phyloP scores from a whole-genome alignment of 2,329 filamentous ascomycete genomes.

The Ceratocystis ficicola region DNA sequence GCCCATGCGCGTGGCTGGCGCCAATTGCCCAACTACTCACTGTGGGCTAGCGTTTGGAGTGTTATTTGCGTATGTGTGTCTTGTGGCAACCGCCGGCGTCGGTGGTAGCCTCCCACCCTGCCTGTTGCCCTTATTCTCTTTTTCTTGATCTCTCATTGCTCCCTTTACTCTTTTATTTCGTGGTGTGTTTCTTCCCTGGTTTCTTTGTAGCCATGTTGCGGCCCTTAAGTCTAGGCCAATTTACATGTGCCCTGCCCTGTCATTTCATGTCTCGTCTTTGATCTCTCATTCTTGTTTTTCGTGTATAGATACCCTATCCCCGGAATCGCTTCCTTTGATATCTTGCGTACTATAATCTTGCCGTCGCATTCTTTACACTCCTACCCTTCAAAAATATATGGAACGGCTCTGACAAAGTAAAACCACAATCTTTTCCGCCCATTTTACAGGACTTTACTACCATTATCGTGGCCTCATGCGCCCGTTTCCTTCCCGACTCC shows the following conservation, averaged over 20 bases:
- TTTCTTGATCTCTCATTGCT: slow-evolving; percentile 6
- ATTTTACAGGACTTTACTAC: slow-evolving; percentile 48
- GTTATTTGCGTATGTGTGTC: slow-evolving; percentile 22
- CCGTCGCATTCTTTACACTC: neutral
- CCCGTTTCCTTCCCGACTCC: slow-evolving; percentile 47
- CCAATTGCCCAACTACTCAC: slow-evolving; percentile 83
- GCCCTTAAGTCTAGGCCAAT: neutral
- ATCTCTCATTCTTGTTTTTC: neutral
- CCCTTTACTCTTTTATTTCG: slow-evolving; percentile 8
- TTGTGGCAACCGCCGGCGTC: slow-evolving; percentile 19
- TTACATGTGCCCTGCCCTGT: neutral
- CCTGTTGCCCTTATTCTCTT: neutral
- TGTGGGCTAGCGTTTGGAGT: slow-evolving; percentile 73
- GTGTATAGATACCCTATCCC: neutral
- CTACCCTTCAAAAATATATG: neutral
- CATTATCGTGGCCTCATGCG: slow-evolving; percentile 57
- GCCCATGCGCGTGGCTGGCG: slow-evolving; percentile 90
- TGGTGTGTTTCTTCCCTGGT: neutral
- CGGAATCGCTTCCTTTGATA: too few species aligned
- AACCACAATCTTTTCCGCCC: neutral
- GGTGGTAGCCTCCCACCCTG: slow-evolving; percentile 16
- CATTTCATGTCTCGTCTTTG: neutral
- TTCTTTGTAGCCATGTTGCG: slow-evolving; percentile 14
- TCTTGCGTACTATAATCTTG: neutral
- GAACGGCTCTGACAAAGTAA: neutral